These are phyloP conservation scores for Mortierella sp. DNA, from an alignment of 371 early-diverging fungal species.

Conservation along the genomic window DNA sequence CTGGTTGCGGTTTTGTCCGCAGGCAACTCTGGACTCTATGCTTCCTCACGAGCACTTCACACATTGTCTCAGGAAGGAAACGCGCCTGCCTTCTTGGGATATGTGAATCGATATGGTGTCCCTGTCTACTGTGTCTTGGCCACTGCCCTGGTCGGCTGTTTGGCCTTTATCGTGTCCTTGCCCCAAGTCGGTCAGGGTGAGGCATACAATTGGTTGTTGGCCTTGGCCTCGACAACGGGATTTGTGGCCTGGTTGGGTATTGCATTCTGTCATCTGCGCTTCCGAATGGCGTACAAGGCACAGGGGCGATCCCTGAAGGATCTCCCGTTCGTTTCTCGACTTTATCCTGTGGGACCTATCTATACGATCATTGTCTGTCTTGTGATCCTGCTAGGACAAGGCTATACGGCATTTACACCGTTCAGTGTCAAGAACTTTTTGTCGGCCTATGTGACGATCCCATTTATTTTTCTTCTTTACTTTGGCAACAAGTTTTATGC, in stretches of 20 bases:
- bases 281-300: constrained; percentile 75
- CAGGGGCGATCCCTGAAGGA: constrained; percentile 73
- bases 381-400: constrained; percentile 72
- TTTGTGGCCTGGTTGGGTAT: constrained; percentile 84
- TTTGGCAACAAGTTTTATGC: constrained; percentile 62
- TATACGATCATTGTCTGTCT: constrained; percentile 62
- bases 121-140: constrained; percentile 60
- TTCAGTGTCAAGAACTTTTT: constrained; percentile 22
- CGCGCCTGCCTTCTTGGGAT: constrained; percentile 63
- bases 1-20: constrained; percentile 74
- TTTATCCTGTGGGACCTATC: constrained; percentile 76
- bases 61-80: constrained; percentile 72
- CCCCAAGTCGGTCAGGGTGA: constrained; percentile 45
- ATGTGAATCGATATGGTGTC: constrained; percentile 56
- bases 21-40: constrained; percentile 81
- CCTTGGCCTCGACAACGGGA: constrained; percentile 75
- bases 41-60: constrained; percentile 76
- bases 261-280: constrained; percentile 77
- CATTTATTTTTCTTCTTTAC: constrained; percentile 36
- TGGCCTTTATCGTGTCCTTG: constrained; percentile 61
- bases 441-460: constrained; percentile 33
- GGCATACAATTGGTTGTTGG: constrained; percentile 64
- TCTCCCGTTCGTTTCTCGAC: constrained; percentile 73
- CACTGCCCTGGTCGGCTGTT: constrained; percentile 57
- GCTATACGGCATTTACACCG: constrained; percentile 54